Base-by-base conservation (phyloP, 352 stramenopile genomes). In the Peronospora belbahrii region DNA sequence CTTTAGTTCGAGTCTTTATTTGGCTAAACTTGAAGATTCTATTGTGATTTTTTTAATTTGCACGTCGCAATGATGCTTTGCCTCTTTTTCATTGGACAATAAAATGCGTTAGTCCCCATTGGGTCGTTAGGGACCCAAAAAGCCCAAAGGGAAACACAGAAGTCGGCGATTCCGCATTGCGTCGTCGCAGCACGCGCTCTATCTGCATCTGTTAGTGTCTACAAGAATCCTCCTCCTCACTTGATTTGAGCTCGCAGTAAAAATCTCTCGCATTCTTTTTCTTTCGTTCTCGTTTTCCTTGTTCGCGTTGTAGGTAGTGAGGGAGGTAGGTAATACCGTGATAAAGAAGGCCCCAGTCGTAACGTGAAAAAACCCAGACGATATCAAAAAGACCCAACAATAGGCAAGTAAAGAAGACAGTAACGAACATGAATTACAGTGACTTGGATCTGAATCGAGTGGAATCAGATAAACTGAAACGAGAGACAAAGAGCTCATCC, bases 351-450 rank as follows among this genome's bases (percentile, higher is more conserved):
- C 32, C 32, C 32, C 9, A 36, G 14, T n/a, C n/a, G n/a, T 25
- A 15, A 14, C 24, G 23, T 24, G 7, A 13, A 38, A 38, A 38
- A 38, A 22, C 17, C 17, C 33, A 38, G 14, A 18, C 6, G 15
- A 1, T 10, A 37, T 37, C 6, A 37, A 37, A 36, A 7, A 2
- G n/a, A n/a, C n/a, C n/a, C n/a, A n/a, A n/a, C n/a, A n/a, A n/a
- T n/a, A n/a, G n/a, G n/a, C n/a, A n/a, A n/a, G n/a, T n/a, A n/a
- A n/a, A n/a, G n/a, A n/a, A n/a, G n/a, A n/a, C n/a, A n/a, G n/a
- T n/a, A n/a, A n/a, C n/a, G n/a, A n/a, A 37, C 23, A 65, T 65
- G 44, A 56, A 60, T 40, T 50, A 35, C 44, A 56, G 56, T 30
- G 46, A 50, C 3, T 15, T 60, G n/a, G 45, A 60, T 6, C 28